Evolutionary conservation across 2,329 filamentous ascomycete species (phyloP), one percentile per base, ranked within the genome.

Genomic region (Zasmidium citrigriseum): DNA sequence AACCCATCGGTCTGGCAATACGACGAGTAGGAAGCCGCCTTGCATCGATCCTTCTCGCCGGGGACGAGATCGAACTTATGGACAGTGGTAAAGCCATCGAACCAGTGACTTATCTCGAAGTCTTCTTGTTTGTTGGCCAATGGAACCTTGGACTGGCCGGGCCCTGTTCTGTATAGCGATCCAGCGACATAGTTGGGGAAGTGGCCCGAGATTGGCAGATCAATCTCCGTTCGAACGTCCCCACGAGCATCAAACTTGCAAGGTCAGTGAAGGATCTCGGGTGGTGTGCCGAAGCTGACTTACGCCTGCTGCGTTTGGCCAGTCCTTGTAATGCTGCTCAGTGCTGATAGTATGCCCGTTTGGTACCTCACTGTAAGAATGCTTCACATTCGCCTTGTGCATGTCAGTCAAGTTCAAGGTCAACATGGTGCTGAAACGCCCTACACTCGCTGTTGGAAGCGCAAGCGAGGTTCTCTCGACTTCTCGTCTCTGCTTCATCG

Each of bases 141-240:
- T 18, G 38, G 38, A 22, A 52, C 16, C 21, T 52, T 29, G 22
- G 27, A 84, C 27, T 83, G 80, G 0, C 89, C 89, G 0, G 89
- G 89, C 0, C 90, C 90, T 0, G 88, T 92, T 22, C 90, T 83
- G 72, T 88, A 93, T 1, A 95, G 79, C 1, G 83, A 80, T 1
- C 90, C 90, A 2, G 88, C 86, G 2, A 85, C 85, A 79, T 89
- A 93, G 1, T 78, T 58, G 1, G 90, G 90, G 52, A 95, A 90
- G 0, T 72, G 72, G 10, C 91, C 91, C 34, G 77, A 80, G 5
- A 93, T 80, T 0, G 70, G 68, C 12, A 93, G 80, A 48, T 86
- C 78, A 2, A 92, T 46, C 23, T 46, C 38, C 18, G 21, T 24
- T 48, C 61, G 29, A 25, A 53, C 44, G 21, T 54, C 48, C 23